Evolutionary conservation across 2,329 filamentous ascomycete genomes (phyloP).

Genomic region (Diaporthe velutina): DNA sequence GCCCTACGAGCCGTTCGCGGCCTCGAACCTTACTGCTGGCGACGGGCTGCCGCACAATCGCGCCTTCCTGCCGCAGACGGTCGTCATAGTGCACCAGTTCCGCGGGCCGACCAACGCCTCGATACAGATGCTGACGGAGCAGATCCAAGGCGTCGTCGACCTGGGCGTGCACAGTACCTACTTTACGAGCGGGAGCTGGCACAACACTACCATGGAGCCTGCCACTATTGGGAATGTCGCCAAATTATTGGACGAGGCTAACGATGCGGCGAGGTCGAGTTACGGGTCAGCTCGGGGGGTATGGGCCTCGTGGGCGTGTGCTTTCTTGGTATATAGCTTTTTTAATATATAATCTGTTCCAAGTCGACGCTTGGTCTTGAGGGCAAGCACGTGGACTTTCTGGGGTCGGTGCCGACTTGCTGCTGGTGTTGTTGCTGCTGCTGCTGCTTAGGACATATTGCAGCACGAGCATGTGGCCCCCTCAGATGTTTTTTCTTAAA

Average conservation of each 20-base stretch:
- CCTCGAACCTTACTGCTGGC: constrained; percentile 8
- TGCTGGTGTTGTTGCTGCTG: neutral
- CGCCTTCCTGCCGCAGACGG: constrained; percentile 35
- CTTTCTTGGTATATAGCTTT: constrained; percentile 17
- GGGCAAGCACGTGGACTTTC: neutral
- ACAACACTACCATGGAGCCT: constrained; percentile 34
- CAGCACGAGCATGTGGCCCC: neutral
- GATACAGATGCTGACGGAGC: constrained; percentile 34
- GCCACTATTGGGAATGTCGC: constrained; percentile 37
- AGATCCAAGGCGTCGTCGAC: constrained; percentile 36
- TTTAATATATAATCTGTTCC: constrained; percentile 14
- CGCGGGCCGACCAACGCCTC: constrained; percentile 39
- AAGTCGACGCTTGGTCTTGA: neutral
- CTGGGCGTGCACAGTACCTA: constrained; percentile 41
- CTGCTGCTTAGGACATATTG: no score
- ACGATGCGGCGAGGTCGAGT: constrained; percentile 1
- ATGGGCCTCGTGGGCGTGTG: constrained; percentile 24
- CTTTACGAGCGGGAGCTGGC: constrained; percentile 42
- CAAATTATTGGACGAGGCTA: constrained; percentile 27
- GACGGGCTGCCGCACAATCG: constrained; percentile 38
- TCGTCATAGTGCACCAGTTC: constrained; percentile 41
- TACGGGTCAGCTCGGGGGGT: neutral
- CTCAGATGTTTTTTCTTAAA: neutral
- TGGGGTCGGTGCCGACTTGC: no score
- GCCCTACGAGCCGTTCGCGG: constrained; percentile 38